phyloP scores from a whole-genome alignment of 805 yeast genomes.

The Saturnispora serradocipensis region DNA sequence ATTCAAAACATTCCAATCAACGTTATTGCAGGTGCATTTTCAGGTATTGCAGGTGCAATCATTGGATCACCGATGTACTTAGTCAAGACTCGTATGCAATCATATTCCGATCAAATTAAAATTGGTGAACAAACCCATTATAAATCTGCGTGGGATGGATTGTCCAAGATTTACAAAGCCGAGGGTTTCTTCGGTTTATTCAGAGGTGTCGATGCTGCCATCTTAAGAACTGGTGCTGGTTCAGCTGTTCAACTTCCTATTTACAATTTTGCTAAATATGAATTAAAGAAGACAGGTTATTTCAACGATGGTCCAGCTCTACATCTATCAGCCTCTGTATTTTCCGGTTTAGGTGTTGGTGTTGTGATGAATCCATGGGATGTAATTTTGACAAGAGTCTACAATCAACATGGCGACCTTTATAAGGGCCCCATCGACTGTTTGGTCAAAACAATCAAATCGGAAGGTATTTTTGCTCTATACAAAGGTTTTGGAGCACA shows the following conservation, averaged over 20 bases:
- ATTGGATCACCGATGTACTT: slow-evolving; percentile 87
- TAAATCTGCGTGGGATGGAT: slow-evolving; percentile 57
- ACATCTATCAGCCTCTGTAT: slow-evolving; percentile 65
- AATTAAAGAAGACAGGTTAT: slow-evolving; percentile 43
- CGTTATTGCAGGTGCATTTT: slow-evolving; percentile 67
- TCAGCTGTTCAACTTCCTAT: slow-evolving; percentile 92
- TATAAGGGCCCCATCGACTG: slow-evolving; percentile 89
- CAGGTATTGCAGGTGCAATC: slow-evolving; percentile 86
- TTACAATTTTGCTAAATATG: slow-evolving; percentile 67
- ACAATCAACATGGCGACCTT: slow-evolving; percentile 70
- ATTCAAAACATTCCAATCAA: slow-evolving; percentile 50
- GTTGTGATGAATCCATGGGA: slow-evolving; percentile 98
- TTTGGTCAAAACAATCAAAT: slow-evolving; percentile 64
- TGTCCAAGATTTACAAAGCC: slow-evolving; percentile 45
- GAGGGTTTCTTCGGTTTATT: slow-evolving; percentile 77
- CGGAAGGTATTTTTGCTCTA: slow-evolving; percentile 81
- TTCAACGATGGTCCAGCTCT: slow-evolving; percentile 56
- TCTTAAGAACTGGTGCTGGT: slow-evolving; percentile 89
- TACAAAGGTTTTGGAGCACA: slow-evolving; percentile 97
- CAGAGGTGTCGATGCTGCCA: slow-evolving; percentile 92
- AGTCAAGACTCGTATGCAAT: slow-evolving; percentile 94
- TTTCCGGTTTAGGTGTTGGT: slow-evolving; percentile 88
- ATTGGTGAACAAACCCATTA: slow-evolving; percentile 94
- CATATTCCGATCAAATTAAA: slow-evolving; percentile 55
- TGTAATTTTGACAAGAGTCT: slow-evolving; percentile 87